These are phyloP conservation scores for Fusarium coffeatum DNA, from an alignment of 2,329 filamentous ascomycete genomes.

Conservation along the genomic window DNA sequence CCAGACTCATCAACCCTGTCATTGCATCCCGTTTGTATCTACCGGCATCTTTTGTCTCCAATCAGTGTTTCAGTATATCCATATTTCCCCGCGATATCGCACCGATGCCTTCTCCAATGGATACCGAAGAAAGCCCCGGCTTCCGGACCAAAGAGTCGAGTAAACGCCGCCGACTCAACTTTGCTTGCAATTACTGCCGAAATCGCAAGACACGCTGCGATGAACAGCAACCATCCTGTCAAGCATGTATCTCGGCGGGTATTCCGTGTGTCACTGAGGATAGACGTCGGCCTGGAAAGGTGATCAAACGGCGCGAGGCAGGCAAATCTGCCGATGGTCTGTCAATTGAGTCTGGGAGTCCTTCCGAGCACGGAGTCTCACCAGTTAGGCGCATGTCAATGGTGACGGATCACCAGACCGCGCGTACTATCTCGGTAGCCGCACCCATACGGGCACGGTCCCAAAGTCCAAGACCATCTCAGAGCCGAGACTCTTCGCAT, in stretches of 20 bases:
- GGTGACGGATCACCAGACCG: neutral
- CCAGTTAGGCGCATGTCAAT: neutral
- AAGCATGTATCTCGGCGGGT: conserved; percentile 1
- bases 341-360: neutral
- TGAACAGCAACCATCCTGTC: conserved; percentile 6
- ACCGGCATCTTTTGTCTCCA: neutral
- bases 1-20: neutral
- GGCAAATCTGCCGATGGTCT: conserved; percentile 2
- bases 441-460: neutral
- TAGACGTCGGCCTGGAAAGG: conserved; percentile 4
- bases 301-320: conserved; percentile 11
- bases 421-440: neutral
- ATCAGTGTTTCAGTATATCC: neutral
- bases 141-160: neutral
- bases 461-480: neutral
- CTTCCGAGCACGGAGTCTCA: neutral
- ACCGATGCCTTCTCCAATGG: conserved; percentile 19
- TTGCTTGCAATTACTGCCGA: conserved; percentile 24
- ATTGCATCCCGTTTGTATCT: neutral
- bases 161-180: conserved; percentile 16
- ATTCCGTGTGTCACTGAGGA: conserved; percentile 7
- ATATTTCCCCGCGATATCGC: neutral
- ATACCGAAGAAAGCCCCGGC: conserved; percentile 17
- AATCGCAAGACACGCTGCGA: conserved; percentile 12
- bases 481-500: conserved; percentile 13